Base-by-base conservation (phyloP, 2,329 filamentous ascomycete genomes). In the Drechslerella dactyloides region DNA sequence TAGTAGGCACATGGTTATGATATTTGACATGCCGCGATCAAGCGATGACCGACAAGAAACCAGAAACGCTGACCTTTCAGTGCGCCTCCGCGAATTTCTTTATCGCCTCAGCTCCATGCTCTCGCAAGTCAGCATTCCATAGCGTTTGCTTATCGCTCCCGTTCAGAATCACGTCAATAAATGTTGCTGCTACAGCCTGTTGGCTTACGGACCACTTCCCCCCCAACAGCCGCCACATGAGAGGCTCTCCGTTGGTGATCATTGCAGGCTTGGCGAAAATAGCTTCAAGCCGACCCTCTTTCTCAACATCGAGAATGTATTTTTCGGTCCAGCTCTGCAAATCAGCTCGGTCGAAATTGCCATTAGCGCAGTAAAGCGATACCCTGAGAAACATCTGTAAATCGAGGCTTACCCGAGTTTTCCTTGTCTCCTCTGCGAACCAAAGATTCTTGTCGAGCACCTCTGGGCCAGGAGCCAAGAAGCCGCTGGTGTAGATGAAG, bases 401-500 rank as follows among this genome's bases (percentile, higher is more conserved):
- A 13, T 13, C 13, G 8, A 8, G 37, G 46, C 58, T 17, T 57
- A 63, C 68, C 23, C 68, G 56, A 17, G n/a, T 6, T 35, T 72
- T 72, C 23, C 68, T 55, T 8, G 60, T 11, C 1, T 61, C 60
- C 37, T 72, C 68, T 6, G 40, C 60, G 15, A 72, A 59, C 60
- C 60, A 72, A 5, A 72, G 21, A 4, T 48, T 58, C 17, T 72
- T 40, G 10, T 65, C 60, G 1, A 63, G 55, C 4, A 21, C 15
- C 13, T 57, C 66, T 2, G 33, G 19, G n/a, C 6, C 17, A 10
- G 68, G 55, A 13, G 57, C 60, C 13, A 65, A 7, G 4, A 27
- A 55, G 2, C 68, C 68, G 21, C 68, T 72, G 13, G 68, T 72
- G 73, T 80, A 82, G 1, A 83, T 74, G 69, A 83, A 83, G 1